Evolutionary conservation across 257 asterid species (phyloP).

Genomic region (Fraxinus americana): DNA sequence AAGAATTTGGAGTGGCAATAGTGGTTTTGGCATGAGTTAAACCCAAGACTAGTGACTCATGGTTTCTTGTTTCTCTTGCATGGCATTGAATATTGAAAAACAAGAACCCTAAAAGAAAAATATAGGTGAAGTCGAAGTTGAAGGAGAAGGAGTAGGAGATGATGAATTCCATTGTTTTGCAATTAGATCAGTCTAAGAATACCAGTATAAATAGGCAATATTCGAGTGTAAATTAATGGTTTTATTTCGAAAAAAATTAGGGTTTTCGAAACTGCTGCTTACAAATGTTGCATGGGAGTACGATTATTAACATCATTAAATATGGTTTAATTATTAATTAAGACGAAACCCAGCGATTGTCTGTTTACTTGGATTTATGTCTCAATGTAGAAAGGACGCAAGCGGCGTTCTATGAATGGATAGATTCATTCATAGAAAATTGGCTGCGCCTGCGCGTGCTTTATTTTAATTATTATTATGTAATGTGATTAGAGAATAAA

Average conservation of each 20-base stretch:
- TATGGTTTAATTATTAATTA: neutral
- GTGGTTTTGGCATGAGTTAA: slow-evolving; percentile 44
- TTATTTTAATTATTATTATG: slow-evolving; percentile 26
- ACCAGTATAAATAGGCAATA: slow-evolving; percentile 32
- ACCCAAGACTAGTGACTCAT: slow-evolving; percentile 49
- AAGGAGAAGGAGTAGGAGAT: neutral
- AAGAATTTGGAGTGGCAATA: slow-evolving; percentile 35
- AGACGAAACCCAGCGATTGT: slow-evolving; percentile 4
- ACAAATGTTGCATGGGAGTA: slow-evolving; percentile 41
- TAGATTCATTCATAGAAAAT: slow-evolving; percentile 21
- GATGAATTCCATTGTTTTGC: slow-evolving; percentile 6
- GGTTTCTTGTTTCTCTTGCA: slow-evolving; percentile 35
- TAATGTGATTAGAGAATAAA: slow-evolving; percentile 8
- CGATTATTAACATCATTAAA: slow-evolving; percentile 4
- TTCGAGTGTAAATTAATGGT: neutral
- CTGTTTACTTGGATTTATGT: slow-evolving; percentile 14
- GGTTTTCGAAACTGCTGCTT: slow-evolving; percentile 20
- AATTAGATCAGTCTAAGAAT: neutral
- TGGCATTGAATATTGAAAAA: slow-evolving; percentile 26
- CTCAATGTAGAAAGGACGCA: slow-evolving; percentile 35
- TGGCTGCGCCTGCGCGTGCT: slow-evolving; percentile 42
- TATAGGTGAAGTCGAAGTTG: slow-evolving; percentile 10
- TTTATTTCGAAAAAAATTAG: slow-evolving; percentile 23
- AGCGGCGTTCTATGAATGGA: slow-evolving; percentile 28
- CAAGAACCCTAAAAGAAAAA: slow-evolving; percentile 25